These are phyloP conservation scores for Euptelea pleiosperma DNA, from an alignment of 164 flowering plant species.

Conservation along the genomic window DNA sequence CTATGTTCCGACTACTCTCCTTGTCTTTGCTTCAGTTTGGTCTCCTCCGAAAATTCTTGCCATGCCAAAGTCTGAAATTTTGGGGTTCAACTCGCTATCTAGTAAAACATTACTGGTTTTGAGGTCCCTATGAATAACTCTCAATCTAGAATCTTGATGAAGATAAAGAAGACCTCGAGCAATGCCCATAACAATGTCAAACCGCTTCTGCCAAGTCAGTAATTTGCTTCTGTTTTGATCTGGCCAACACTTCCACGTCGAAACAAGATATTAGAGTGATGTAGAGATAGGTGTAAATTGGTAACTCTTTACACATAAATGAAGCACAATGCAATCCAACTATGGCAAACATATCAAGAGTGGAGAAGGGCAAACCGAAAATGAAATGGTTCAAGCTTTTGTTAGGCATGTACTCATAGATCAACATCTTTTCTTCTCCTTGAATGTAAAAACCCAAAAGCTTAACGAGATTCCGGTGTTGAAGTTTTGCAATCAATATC, in stretches of 20 bases:
- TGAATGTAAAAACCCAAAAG: constrained; percentile 15
- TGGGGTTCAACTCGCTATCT: constrained; percentile 14
- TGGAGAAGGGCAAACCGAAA: constrained; percentile 3
- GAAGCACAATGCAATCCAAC: no score
- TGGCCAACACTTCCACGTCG: not conserved
- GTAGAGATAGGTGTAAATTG: no score
- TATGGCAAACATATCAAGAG: not conserved
- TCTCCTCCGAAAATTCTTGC: constrained; percentile 16
- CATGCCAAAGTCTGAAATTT: constrained; percentile 18
- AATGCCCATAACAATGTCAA: constrained; percentile 11
- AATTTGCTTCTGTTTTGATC: constrained; percentile 4
- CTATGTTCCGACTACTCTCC: constrained; percentile 19
- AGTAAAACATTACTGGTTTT: constrained; percentile 14
- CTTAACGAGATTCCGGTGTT: constrained; percentile 16
- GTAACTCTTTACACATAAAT: no score
- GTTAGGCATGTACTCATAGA: constrained; percentile 19
- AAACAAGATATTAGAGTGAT: not conserved
- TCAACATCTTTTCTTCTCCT: constrained; percentile 16
- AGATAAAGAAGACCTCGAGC: constrained; percentile 23
- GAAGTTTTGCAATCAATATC: constrained; percentile 17
- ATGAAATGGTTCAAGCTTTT: constrained; percentile 14
- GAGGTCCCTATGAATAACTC: constrained; percentile 18
- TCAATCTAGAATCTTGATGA: constrained; percentile 16
- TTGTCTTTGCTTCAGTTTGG: constrained; percentile 12
- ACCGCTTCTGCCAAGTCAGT: constrained; percentile 7